Base-by-base conservation (phyloP, 1,284 basidiomycete species). In the Mycena sp. region DNA sequence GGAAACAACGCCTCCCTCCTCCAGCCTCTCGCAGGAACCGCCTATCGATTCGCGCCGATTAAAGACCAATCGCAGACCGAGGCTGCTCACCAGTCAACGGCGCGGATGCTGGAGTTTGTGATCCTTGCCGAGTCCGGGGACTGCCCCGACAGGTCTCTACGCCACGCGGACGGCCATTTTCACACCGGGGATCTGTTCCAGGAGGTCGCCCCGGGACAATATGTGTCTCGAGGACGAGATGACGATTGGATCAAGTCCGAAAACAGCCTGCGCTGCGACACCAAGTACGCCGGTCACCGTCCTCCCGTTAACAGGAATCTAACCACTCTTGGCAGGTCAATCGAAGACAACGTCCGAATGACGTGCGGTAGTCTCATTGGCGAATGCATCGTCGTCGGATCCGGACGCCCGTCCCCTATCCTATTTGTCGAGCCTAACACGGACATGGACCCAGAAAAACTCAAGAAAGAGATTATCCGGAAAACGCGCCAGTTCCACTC, bases 181-280 rank as follows among this genome's bases (percentile, higher is more conserved):
- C 85, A 86, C 74, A 88, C 86, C 28, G 86, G 86, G 17, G 86
- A 88, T 69, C 76, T 88, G 19, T 87, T 87, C 76, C 73, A 83
- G 54, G 81, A 85, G 69, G 74, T 77, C 16, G 70, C 75, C n/a
- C 80, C 83, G 19, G 84, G 84, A 2, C 67, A 71, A 44, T 87
- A 85, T 69, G 69, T 84, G 17, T 85, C 82, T 69, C 80, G 83
- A 58, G 86, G 86, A 16, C 78, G 86, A 32, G 80, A 85, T 64
- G 85, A 87, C 68, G 86, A 88, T 68, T 88, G 86, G 86, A 87
- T 88, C 73, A 86, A 87, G 71, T 83, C 81, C 30, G 80, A 85
- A 67, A 86, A 81, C 72, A 83, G 83, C 59, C 74, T 84, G 55
- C 78, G 82, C 38, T 86, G 84, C 70, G 85, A 88, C 70, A 87